phyloP scores from a whole-genome alignment of 2,329 filamentous ascomycete species.

The Ophiocordyceps polyrhachis-furcata region DNA sequence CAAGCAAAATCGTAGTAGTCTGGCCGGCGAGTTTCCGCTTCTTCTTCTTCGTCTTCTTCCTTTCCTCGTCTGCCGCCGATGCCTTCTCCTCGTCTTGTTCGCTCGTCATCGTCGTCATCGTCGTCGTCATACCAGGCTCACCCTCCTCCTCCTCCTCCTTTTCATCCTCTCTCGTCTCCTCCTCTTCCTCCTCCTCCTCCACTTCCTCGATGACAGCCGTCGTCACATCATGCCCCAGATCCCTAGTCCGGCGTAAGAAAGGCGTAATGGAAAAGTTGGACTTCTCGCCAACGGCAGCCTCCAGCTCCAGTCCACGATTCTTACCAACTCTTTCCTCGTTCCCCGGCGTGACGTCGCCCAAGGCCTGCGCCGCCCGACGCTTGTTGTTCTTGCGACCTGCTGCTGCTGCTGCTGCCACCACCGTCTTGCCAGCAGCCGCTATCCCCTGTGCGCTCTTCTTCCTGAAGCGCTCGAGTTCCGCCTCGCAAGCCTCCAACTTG shows the following conservation, averaged over 20 bases:
- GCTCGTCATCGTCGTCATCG: not conserved
- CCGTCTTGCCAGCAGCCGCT: slow-evolving; percentile 6
- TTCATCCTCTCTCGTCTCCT: slow-evolving; percentile 1
- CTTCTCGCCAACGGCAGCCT: slow-evolving; percentile 52
- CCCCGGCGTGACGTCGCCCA: slow-evolving; percentile 27
- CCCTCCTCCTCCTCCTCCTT: slow-evolving; percentile 9
- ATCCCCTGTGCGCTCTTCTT: slow-evolving; percentile 3
- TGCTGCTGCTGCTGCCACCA: slow-evolving; percentile 9
- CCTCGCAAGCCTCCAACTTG: slow-evolving; percentile 19
- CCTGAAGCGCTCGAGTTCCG: slow-evolving; percentile 20
- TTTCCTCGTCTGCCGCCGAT: slow-evolving; percentile 6
- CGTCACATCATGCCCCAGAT: slow-evolving; percentile 29
- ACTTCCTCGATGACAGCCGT: slow-evolving; percentile 29
- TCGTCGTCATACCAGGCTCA: slow-evolving; percentile 1
- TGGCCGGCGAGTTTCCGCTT: not conserved
- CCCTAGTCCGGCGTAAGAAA: slow-evolving; percentile 62
- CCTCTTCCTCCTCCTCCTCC: slow-evolving; percentile 2
- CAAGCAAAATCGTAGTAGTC: not conserved
- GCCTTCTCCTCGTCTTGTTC: not conserved
- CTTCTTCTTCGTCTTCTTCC: slow-evolving; percentile 12
- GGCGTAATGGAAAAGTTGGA: slow-evolving; percentile 88
- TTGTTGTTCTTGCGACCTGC: slow-evolving; percentile 24
- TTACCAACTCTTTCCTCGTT: slow-evolving; percentile 24
- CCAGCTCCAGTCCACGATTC: slow-evolving; percentile 33
- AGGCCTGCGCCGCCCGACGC: slow-evolving; percentile 26